These are phyloP conservation scores for Podila epicladia DNA, from an alignment of 192 early-diverging fungal species.

Conservation along the genomic window DNA sequence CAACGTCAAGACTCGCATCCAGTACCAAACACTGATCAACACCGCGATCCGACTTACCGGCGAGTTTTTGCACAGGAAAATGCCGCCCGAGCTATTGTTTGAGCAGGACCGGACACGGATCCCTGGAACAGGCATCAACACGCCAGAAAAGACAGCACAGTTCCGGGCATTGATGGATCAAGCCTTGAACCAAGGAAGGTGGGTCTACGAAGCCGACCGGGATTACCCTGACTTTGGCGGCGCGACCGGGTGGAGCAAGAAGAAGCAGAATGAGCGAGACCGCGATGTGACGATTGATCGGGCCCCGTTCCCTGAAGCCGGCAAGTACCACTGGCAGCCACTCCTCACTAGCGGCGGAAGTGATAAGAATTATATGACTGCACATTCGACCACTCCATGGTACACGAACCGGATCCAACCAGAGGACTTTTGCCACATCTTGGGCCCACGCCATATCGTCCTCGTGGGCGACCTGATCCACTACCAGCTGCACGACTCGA, in stretches of 20 bases:
- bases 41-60: background rate
- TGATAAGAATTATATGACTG: too few relatives aligned
- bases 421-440: constrained; percentile 50
- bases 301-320: constrained; percentile 45
- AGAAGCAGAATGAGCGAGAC: constrained; percentile 41
- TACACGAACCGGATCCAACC: background rate
- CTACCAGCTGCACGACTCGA: constrained; percentile 63
- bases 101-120: constrained; percentile 3
- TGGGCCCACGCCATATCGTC: constrained; percentile 54
- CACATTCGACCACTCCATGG: too few relatives aligned
- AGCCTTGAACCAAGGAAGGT: constrained; percentile 26
- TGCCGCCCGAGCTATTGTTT: constrained; percentile 1
- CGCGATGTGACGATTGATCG: constrained; percentile 39
- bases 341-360: background rate
- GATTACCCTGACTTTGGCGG: constrained; percentile 47
- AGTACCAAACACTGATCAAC: constrained; percentile 1
- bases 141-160: constrained; percentile 14
- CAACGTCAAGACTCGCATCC: background rate
- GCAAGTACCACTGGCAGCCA: constrained; percentile 42
- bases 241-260: constrained; percentile 42
- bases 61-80: background rate
- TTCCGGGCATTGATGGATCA: constrained; percentile 40
- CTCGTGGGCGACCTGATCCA: constrained; percentile 62
- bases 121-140: constrained; percentile 24
- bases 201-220: constrained; percentile 39